A percentile compares a stretch with the other conserved stretches of the same genome.
Conservation (phyloP, 2,329 filamentous ascomycete species). For the Beauveria scarabaeidicola region DNA sequence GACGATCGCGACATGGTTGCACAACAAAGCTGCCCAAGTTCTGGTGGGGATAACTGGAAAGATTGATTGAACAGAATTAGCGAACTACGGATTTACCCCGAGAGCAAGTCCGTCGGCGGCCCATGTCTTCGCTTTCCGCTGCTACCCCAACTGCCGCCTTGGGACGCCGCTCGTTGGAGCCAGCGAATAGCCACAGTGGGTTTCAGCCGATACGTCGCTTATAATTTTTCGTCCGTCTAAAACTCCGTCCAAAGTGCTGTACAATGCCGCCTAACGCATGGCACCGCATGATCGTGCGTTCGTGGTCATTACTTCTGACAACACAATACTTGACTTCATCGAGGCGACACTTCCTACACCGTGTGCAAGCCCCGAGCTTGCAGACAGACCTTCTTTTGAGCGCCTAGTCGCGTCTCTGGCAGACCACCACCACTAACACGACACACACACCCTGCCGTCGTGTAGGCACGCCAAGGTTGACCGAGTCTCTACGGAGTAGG, state of each 20-base stretch:
- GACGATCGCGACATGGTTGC: neutral
- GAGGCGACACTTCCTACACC: neutral
- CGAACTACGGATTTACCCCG: neutral
- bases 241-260: too few relatives aligned
- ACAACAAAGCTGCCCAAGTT: neutral
- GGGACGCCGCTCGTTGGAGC: neutral
- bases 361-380: neutral
- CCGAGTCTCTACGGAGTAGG: neutral
- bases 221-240: too few relatives aligned
- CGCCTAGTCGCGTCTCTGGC: neutral
- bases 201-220: too few relatives aligned
- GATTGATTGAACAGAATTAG: neutral
- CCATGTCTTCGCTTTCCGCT: neutral
- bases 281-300: too few relatives aligned
- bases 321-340: neutral
- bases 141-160: neutral
- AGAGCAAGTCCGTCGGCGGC: neutral
- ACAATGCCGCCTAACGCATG: too few relatives aligned
- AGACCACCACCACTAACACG: neutral
- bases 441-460: neutral
- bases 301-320: neutral
- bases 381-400: neutral
- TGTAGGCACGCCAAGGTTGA: neutral
- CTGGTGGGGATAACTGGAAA: neutral
- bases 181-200: neutral